A percentile compares a stretch with the other conserved stretches of the same genome.
phyloP scores from a whole-genome alignment of 768 basidiomycete species.

The Russula abietina region DNA sequence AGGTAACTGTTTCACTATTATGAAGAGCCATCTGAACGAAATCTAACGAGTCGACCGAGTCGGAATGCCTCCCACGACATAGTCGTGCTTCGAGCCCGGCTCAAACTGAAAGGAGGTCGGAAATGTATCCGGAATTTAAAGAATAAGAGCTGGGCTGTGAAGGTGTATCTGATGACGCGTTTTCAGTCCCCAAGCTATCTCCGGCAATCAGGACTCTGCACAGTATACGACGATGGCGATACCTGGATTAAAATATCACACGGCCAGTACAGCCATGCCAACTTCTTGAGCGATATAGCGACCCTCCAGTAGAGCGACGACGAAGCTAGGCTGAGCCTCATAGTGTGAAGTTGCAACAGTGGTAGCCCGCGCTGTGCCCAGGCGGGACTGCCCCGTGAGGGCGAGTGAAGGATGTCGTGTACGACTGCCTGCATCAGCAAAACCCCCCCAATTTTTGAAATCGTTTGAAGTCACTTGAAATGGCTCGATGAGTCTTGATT shows the following conservation, averaged over 20 bases:
- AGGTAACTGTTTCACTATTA: slow-evolving; percentile 40
- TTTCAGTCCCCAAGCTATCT: slow-evolving; percentile 75
- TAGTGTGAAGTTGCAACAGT: slow-evolving; percentile 50
- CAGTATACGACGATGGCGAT: slow-evolving; percentile 7
- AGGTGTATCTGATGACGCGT: slow-evolving; percentile 81
- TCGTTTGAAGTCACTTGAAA: no score
- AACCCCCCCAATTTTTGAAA: no score
- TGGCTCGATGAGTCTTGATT: no score
- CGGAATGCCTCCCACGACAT: no score
- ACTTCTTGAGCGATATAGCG: slow-evolving; percentile 76
- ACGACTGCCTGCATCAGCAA: slow-evolving; percentile 50
- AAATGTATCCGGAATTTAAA: slow-evolving; percentile 84
- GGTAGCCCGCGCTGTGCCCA: slow-evolving; percentile 48
- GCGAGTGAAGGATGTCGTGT: slow-evolving; percentile 30
- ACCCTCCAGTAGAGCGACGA: slow-evolving; percentile 56
- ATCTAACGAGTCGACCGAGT: no score
- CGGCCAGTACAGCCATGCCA: slow-evolving; percentile 77
- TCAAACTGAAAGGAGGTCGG: no score
- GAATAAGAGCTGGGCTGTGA: slow-evolving; percentile 60
- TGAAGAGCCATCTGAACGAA: no score
- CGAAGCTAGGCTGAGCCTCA: slow-evolving; percentile 47
- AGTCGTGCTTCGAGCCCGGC: no score
- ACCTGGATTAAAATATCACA: slow-evolving; percentile 77
- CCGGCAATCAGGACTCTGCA: background rate
- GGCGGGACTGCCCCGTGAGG: slow-evolving; percentile 41